Percentiles rank a stretch among this genome's conserved stretches.
Conservation (phyloP, 257 asterid species). For the Scutellaria minor region DNA sequence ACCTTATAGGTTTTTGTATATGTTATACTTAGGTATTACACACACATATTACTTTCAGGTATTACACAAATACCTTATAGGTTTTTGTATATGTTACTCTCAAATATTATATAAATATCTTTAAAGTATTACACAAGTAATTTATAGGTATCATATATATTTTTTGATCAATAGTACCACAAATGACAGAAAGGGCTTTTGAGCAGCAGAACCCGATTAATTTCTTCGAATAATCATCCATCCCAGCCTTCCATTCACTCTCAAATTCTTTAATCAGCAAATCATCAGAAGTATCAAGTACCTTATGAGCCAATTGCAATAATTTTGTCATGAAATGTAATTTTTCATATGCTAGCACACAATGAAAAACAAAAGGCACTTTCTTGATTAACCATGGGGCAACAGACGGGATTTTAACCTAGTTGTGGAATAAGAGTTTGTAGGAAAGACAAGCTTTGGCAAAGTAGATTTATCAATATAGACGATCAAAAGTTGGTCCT, state of each 20-base stretch:
- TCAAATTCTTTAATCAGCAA: constrained; percentile 60
- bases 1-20: too few species aligned
- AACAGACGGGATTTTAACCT: too few species aligned
- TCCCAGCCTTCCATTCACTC: constrained; percentile 53
- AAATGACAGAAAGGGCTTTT: constrained; percentile 56
- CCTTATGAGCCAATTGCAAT: constrained; percentile 44
- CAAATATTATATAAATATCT: too few species aligned
- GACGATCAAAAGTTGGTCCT: too few species aligned
- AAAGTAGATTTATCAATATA: too few species aligned
- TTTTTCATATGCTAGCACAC: not conserved
- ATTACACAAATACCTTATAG: too few species aligned
- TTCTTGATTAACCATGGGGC: not conserved
- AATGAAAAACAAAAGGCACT: not conserved
- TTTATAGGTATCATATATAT: constrained; percentile 17
- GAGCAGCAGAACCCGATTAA: constrained; percentile 70
- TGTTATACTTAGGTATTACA: too few species aligned
- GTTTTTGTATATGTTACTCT: too few species aligned
- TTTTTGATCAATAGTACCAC: constrained; percentile 52
- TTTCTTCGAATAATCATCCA: constrained; percentile 63
- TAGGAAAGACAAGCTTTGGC: too few species aligned
- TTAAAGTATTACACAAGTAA: too few species aligned
- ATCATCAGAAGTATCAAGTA: constrained; percentile 52
- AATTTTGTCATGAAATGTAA: not conserved
- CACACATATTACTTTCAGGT: too few species aligned
- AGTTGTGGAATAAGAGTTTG: too few species aligned